A percentile compares a stretch with the other conserved stretches of the same genome.
These are phyloP conservation scores for Myriosclerotinia duriaeana DNA, from an alignment of 2,329 filamentous ascomycete genomes.

Conservation along the genomic window DNA sequence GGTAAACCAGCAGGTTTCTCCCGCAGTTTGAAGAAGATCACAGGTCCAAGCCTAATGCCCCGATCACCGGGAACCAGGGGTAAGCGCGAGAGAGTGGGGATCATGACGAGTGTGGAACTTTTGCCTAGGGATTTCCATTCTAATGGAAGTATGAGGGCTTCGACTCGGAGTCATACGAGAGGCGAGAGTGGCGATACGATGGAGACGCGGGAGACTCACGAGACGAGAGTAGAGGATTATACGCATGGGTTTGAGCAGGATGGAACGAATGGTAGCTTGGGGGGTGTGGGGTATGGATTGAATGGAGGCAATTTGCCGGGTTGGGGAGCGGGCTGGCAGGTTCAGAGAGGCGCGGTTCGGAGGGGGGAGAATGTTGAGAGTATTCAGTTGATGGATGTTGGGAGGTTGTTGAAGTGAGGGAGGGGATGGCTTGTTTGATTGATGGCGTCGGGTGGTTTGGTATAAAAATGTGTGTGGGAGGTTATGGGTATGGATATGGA, in stretches of 20 bases:
- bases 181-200: constrained; percentile 17
- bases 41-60: constrained; percentile 16
- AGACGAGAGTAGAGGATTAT: constrained; percentile 25
- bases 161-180: background rate
- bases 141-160: background rate
- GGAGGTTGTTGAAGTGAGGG: constrained; percentile 34
- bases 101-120: constrained; percentile 35
- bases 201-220: constrained; percentile 21
- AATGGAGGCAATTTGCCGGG: constrained; percentile 29
- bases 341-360: constrained; percentile 28
- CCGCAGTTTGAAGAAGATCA: constrained; percentile 5
- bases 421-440: background rate
- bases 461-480: no score
- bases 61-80: constrained; percentile 30
- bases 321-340: constrained; percentile 37
- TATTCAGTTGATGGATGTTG: constrained; percentile 38
- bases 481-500: background rate
- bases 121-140: constrained; percentile 24
- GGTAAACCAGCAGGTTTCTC: constrained; percentile 34
- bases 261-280: constrained; percentile 22
- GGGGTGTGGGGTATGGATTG: constrained; percentile 26
- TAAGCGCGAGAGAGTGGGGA: constrained; percentile 33
- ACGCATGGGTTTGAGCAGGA: constrained; percentile 7
- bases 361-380: constrained; percentile 30
- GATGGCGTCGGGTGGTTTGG: background rate